phyloP scores from a whole-genome alignment of 2,329 filamentous ascomycete genomes.

The Nemania sp. region DNA sequence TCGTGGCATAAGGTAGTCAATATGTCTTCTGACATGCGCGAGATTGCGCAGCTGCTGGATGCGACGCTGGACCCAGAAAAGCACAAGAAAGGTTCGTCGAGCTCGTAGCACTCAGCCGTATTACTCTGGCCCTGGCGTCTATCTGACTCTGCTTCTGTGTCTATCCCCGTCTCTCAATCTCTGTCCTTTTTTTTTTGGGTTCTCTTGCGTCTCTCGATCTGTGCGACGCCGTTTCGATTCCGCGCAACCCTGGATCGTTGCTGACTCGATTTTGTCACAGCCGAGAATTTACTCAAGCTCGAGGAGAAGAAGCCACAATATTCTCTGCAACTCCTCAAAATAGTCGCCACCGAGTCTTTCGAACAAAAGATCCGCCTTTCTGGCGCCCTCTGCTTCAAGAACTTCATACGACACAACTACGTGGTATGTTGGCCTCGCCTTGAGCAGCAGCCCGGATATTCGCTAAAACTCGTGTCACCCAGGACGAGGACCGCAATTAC shows the following conservation, averaged over 20 bases:
- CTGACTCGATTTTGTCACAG: constrained; percentile 51
- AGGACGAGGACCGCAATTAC: constrained; percentile 93
- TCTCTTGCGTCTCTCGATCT: not conserved
- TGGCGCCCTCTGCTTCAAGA: constrained; percentile 95
- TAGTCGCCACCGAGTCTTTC: constrained; percentile 75
- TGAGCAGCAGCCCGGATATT: not conserved
- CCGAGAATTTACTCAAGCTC: constrained; percentile 76
- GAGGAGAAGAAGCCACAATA: constrained; percentile 86
- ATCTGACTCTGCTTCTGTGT: not conserved
- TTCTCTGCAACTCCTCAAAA: constrained; percentile 84
- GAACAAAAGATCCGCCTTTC: constrained; percentile 81
- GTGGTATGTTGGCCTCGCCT: constrained; percentile 57
- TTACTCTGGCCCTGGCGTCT: constrained; percentile 26
- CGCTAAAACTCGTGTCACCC: constrained; percentile 4
- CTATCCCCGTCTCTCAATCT: constrained; percentile 1
- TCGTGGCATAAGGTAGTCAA: constrained; percentile 27
- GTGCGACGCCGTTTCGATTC: not conserved
- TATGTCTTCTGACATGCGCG: constrained; percentile 61
- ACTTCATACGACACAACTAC: constrained; percentile 94
- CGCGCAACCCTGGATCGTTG: not conserved
- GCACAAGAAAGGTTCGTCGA: constrained; percentile 78
- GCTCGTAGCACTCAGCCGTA: constrained; percentile 24
- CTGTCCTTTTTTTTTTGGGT: too few relatives aligned
- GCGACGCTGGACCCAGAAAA: constrained; percentile 86
- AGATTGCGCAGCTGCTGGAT: constrained; percentile 81